Conservation (phyloP, 2,329 filamentous ascomycete species). For the Pyrenochaeta sp. region DNA sequence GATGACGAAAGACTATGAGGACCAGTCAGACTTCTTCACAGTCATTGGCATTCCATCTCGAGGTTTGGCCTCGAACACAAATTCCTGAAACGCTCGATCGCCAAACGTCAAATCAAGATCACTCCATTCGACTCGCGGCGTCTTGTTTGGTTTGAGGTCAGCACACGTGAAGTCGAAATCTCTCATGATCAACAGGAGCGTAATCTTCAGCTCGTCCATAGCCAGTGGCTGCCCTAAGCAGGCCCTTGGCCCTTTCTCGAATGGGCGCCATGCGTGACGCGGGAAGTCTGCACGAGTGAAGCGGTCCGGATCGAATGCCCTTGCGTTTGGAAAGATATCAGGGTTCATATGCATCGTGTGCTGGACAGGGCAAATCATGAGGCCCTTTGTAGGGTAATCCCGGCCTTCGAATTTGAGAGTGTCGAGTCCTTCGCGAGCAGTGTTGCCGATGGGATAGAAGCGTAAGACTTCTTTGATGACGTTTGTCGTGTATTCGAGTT, state of each 20-base stretch:
- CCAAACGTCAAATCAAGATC: slow-evolving; percentile 40
- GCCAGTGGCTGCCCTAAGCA: slow-evolving; percentile 68
- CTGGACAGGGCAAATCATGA: slow-evolving; percentile 54
- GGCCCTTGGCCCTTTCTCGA: slow-evolving; percentile 63
- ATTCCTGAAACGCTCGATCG: slow-evolving; percentile 43
- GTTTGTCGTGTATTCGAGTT: slow-evolving; percentile 61
- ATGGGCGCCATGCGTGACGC: slow-evolving; percentile 63
- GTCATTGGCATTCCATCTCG: slow-evolving; percentile 44
- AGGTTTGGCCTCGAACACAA: slow-evolving; percentile 41
- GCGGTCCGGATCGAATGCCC: slow-evolving; percentile 43
- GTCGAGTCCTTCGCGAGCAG: slow-evolving; percentile 53
- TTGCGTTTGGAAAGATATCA: slow-evolving; percentile 33
- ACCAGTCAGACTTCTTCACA: slow-evolving; percentile 30
- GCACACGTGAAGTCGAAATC: slow-evolving; percentile 58
- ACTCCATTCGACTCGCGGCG: slow-evolving; percentile 32
- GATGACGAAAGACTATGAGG: slow-evolving; percentile 3
- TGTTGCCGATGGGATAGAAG: slow-evolving; percentile 60
- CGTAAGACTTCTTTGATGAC: slow-evolving; percentile 64
- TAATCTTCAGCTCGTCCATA: slow-evolving; percentile 61
- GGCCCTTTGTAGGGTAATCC: slow-evolving; percentile 54
- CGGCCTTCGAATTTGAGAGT: slow-evolving; percentile 51
- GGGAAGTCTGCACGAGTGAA: slow-evolving; percentile 51
- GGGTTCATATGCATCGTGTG: slow-evolving; percentile 47
- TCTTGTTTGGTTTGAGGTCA: slow-evolving; percentile 36
- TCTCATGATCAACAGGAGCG: slow-evolving; percentile 59